Evolutionary conservation across 495 filamentous ascomycete species (phyloP).

Genomic region (Achaetomiella virescens): DNA sequence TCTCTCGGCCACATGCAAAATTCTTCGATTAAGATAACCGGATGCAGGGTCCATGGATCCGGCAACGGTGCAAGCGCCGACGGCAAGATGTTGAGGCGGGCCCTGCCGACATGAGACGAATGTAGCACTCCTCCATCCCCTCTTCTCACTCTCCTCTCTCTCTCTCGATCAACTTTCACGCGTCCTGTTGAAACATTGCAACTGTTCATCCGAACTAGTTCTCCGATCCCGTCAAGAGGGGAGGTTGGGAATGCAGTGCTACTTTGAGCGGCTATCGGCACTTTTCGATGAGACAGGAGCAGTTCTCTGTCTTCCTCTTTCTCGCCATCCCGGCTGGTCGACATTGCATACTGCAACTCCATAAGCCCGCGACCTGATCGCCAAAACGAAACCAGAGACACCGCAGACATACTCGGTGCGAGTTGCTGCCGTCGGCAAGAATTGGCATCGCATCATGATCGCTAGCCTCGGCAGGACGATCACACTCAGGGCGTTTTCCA

Average conservation of each 20-base stretch:
- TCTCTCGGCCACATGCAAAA: no score
- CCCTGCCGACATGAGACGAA: constrained; percentile 12
- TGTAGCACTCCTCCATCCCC: background rate
- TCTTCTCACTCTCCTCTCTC: background rate
- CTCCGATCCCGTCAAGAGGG: background rate
- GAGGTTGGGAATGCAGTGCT: background rate
- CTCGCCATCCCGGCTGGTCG: no score
- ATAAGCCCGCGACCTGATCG: background rate
- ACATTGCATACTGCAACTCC: no score
- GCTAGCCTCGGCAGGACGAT: background rate
- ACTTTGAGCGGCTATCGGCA: background rate
- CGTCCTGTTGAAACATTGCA: constrained; percentile 1
- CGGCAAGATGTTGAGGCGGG: constrained; percentile 1
- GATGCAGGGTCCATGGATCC: no score
- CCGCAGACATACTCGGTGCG: background rate
- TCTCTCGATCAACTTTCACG: background rate
- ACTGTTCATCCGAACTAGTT: background rate
- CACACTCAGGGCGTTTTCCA: background rate
- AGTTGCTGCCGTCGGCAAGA: background rate
- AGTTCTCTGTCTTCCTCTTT: background rate
- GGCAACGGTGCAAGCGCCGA: background rate
- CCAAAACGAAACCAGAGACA: constrained; percentile 10
- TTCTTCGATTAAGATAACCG: no score
- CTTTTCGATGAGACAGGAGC: background rate
- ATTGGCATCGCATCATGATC: constrained; percentile 1